Conservation (phyloP, 495 filamentous ascomycete species). For the Penicillium cosmopolitanum region DNA sequence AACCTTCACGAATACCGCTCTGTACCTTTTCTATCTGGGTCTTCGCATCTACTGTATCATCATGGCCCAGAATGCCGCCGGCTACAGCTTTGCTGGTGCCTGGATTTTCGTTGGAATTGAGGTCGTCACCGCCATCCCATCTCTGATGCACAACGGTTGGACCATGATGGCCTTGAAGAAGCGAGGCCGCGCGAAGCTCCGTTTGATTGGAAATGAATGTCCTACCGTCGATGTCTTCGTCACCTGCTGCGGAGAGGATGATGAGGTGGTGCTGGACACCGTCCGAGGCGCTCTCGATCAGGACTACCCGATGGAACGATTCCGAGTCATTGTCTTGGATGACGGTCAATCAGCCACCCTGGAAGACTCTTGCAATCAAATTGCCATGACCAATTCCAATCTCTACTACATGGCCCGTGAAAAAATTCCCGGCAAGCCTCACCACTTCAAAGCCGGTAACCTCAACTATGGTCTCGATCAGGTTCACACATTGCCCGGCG, state of each 20-base stretch:
- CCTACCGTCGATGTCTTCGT: slow-evolving; percentile 57
- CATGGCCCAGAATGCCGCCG: slow-evolving; percentile 34
- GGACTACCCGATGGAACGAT: slow-evolving; percentile 54
- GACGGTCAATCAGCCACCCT: slow-evolving; percentile 47
- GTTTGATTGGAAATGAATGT: slow-evolving; percentile 46
- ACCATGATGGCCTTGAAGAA: slow-evolving; percentile 46
- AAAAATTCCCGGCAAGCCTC: slow-evolving; percentile 49
- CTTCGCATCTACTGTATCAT: slow-evolving; percentile 46
- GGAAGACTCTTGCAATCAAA: slow-evolving; percentile 30
- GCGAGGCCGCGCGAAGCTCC: slow-evolving; percentile 40
- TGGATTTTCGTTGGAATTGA: slow-evolving; percentile 50
- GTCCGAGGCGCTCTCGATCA: slow-evolving; percentile 47
- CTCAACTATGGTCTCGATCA: slow-evolving; percentile 52
- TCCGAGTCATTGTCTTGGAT: slow-evolving; percentile 56
- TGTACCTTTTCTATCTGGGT: slow-evolving; percentile 45
- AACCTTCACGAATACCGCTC: slow-evolving; percentile 37
- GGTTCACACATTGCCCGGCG: slow-evolving; percentile 37
- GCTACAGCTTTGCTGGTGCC: slow-evolving; percentile 32
- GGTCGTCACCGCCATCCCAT: slow-evolving; percentile 41
- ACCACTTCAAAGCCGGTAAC: slow-evolving; percentile 62
- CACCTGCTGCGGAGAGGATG: slow-evolving; percentile 54
- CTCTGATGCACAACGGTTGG: slow-evolving; percentile 47
- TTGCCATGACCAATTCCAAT: slow-evolving; percentile 38
- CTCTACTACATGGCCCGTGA: slow-evolving; percentile 52
- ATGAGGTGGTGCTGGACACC: slow-evolving; percentile 59